Evolutionary conservation across 2,329 filamentous ascomycete species (phyloP).

Genomic region (Fusarium compactum): DNA sequence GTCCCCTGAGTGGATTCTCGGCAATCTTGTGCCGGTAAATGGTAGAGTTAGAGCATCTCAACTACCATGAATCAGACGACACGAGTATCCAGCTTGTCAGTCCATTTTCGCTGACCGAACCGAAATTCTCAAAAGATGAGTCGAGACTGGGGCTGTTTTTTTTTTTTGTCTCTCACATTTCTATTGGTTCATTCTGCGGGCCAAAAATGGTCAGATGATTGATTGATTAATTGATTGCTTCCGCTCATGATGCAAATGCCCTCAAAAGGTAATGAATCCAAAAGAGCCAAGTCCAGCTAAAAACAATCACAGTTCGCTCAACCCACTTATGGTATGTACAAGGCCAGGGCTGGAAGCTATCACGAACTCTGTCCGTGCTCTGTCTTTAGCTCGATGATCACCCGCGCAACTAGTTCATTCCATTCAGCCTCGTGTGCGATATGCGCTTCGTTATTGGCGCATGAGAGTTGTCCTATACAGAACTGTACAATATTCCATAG

Average conservation of each 20-base stretch:
- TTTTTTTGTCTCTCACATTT: conserved; percentile 7
- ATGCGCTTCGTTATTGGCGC: conserved; percentile 25
- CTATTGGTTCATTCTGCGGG: conserved; percentile 29
- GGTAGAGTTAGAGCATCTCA: conserved; percentile 9
- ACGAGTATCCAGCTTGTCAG: conserved; percentile 4
- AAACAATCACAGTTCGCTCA: neutral
- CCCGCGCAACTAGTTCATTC: conserved; percentile 16
- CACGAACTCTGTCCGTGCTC: conserved; percentile 30
- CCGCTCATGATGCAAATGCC: neutral
- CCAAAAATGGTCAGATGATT: conserved; percentile 11
- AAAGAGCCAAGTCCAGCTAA: conserved; percentile 3
- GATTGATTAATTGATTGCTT: neutral
- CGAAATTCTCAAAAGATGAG: conserved; percentile 26
- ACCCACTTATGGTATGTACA: neutral
- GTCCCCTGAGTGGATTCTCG: conserved; percentile 28
- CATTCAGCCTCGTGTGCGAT: conserved; percentile 29
- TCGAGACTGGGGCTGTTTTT: conserved; percentile 17
- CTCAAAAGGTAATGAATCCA: neutral
- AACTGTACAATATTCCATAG: neutral
- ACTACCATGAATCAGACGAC: conserved; percentile 23
- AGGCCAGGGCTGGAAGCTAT: neutral
- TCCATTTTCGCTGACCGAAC: conserved; percentile 42
- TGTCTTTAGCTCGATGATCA: conserved; percentile 27
- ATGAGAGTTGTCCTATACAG: neutral
- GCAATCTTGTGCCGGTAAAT: conserved; percentile 39